phyloP scores from a whole-genome alignment of 2,329 filamentous ascomycete species.

The Penicillium glabrum region DNA sequence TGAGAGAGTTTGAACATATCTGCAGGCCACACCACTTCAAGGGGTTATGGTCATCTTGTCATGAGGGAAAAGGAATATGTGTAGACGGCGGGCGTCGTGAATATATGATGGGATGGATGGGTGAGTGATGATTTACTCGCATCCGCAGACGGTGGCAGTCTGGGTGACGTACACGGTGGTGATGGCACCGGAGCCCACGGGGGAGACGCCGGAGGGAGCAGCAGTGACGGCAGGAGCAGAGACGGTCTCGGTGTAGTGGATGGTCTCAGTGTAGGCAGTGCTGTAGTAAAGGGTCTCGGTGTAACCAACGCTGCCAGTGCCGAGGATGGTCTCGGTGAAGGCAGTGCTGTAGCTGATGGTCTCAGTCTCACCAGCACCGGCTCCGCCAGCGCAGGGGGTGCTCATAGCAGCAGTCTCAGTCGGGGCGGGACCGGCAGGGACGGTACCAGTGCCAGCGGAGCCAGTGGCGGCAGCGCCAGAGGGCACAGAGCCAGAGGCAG shows the following conservation, averaged over 20 bases:
- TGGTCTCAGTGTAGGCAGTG: background rate
- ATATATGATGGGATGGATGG: background rate
- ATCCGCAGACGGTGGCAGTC: constrained; percentile 23
- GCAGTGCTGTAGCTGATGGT: constrained; percentile 1
- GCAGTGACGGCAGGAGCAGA: constrained; percentile 9
- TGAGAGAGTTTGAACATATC: constrained; percentile 15
- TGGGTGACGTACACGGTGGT: constrained; percentile 26
- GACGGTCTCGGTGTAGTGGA: background rate
- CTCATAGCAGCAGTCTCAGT: constrained; percentile 6
- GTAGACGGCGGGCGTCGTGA: background rate
- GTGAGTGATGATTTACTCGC: constrained; percentile 16
- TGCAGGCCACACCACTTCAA: constrained; percentile 26
- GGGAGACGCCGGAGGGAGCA: constrained; percentile 10
- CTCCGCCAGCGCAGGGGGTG: background rate
- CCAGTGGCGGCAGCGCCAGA: constrained; percentile 7
- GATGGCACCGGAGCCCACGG: background rate
- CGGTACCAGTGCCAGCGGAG: background rate
- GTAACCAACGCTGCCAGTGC: constrained; percentile 9
- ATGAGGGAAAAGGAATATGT: constrained; percentile 8
- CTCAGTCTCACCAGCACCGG: constrained; percentile 5
- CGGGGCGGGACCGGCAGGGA: constrained; percentile 8
- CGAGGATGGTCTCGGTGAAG: constrained; percentile 4
- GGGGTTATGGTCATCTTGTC: constrained; percentile 19
- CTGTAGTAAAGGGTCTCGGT: background rate
- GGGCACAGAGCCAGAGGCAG: background rate